These are phyloP conservation scores for Pseudoturritis turrita DNA, from an alignment of 345 rosid species.

Conservation along the genomic window DNA sequence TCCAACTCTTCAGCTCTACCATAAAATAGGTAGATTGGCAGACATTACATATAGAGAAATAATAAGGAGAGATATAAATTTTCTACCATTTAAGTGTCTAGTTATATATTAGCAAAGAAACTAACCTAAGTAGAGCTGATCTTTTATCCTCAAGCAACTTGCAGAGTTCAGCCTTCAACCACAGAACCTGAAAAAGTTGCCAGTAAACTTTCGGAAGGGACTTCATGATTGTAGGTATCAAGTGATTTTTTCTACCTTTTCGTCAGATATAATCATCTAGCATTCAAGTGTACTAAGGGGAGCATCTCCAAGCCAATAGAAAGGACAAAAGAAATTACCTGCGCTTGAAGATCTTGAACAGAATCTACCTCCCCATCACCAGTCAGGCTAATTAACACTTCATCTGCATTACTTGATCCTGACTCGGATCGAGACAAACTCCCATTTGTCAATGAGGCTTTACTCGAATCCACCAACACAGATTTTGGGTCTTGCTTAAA, in stretches of 20 bases:
- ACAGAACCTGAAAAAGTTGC: constrained; percentile 59
- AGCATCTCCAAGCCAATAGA: constrained; percentile 18
- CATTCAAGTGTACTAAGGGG: background rate
- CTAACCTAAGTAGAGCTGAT: constrained; percentile 87
- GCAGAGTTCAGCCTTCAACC: constrained; percentile 94
- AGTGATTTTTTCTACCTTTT: background rate
- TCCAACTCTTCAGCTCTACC: constrained; percentile 97
- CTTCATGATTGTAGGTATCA: constrained; percentile 8
- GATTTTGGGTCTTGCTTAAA: constrained; percentile 81
- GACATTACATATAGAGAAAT: constrained; percentile 1
- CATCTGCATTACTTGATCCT: constrained; percentile 73
- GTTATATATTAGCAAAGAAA: constrained; percentile 1
- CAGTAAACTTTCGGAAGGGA: constrained; percentile 6
- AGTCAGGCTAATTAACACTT: constrained; percentile 59
- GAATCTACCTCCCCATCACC: constrained; percentile 71
- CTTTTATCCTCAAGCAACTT: constrained; percentile 94
- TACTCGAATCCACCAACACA: constrained; percentile 51
- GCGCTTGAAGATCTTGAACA: constrained; percentile 83
- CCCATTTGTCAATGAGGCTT: constrained; percentile 48
- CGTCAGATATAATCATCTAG: background rate
- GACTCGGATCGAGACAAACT: constrained; percentile 67
- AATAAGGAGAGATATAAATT: background rate
- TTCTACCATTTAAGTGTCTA: background rate
- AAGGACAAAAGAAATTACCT: constrained; percentile 43
- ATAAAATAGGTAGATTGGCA: constrained; percentile 17